Conservation (phyloP, 805 yeast genomes). For the Metschnikowia cubensis region DNA sequence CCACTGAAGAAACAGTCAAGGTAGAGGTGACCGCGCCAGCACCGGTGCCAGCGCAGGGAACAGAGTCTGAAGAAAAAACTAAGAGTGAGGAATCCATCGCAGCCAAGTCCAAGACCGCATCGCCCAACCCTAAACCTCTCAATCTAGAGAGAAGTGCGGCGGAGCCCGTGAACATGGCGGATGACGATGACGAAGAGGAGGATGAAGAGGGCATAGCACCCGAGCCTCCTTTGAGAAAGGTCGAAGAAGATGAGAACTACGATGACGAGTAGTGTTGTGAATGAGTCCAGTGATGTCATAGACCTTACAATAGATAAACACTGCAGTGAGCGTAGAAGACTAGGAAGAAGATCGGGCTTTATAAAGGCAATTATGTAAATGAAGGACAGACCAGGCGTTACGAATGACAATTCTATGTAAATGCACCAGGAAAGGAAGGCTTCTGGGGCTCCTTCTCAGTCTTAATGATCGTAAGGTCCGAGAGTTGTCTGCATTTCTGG, state of each 20-base stretch:
- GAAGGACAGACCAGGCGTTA: no score
- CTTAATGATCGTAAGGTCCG: slow-evolving; percentile 23
- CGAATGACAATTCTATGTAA: no score
- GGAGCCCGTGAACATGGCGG: slow-evolving; percentile 7
- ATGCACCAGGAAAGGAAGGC: neutral
- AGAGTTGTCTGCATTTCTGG: slow-evolving; percentile 28
- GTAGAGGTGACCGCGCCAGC: slow-evolving; percentile 2
- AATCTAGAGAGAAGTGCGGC: slow-evolving; percentile 2
- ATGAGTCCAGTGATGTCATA: neutral
- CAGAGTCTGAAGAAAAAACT: neutral
- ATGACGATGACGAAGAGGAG: slow-evolving; percentile 28
- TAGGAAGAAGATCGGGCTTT: no score
- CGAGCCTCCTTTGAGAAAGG: slow-evolving; percentile 44
- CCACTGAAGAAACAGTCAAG: neutral
- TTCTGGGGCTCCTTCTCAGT: neutral
- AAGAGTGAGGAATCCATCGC: neutral
- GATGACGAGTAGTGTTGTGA: slow-evolving; percentile 34
- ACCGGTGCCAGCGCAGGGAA: slow-evolving; percentile 4
- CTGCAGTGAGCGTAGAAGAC: neutral
- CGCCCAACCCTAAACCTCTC: neutral
- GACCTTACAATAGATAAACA: neutral
- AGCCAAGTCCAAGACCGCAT: neutral
- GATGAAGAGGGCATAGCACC: slow-evolving; percentile 25
- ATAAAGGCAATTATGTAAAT: no score
- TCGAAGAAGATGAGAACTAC: slow-evolving; percentile 45